phyloP scores from a whole-genome alignment of 1,139 yeast genomes.

The Candida sp. region DNA sequence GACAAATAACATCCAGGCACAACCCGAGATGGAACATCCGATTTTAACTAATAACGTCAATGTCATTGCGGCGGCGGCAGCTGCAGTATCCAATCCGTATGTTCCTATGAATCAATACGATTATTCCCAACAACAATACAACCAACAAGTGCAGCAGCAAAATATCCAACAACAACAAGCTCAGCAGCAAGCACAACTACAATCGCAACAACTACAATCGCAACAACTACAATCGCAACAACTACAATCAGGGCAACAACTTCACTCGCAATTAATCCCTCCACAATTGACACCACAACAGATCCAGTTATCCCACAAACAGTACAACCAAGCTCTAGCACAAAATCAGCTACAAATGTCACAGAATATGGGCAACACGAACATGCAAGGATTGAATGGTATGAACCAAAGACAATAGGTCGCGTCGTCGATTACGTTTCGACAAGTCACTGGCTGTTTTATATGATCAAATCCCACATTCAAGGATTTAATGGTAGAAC shows the following conservation, averaged over 20 bases:
- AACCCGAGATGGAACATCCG: neutral
- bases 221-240: constrained; percentile 1
- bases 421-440: no score
- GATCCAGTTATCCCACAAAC: constrained; percentile 5
- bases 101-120: neutral
- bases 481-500: no score
- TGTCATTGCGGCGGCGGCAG: neutral
- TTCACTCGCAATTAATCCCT: neutral
- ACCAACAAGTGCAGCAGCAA: constrained; percentile 1
- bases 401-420: neutral
- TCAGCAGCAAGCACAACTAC: neutral
- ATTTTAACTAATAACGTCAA: neutral
- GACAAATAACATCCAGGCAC: no score
- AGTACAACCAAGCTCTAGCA: constrained; percentile 27
- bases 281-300: neutral
- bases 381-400: neutral
- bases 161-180: neutral
- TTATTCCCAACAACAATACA: neutral
- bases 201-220: neutral
- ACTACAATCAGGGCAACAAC: constrained; percentile 3
- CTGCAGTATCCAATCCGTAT: neutral
- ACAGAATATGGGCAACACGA: neutral
- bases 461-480: no score
- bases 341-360: constrained; percentile 9
- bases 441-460: no score